A percentile compares a stretch with the other conserved stretches of the same genome.
These are phyloP conservation scores for Sporisorium exsertum DNA, from an alignment of 1,284 basidiomycete species.

Conservation along the genomic window DNA sequence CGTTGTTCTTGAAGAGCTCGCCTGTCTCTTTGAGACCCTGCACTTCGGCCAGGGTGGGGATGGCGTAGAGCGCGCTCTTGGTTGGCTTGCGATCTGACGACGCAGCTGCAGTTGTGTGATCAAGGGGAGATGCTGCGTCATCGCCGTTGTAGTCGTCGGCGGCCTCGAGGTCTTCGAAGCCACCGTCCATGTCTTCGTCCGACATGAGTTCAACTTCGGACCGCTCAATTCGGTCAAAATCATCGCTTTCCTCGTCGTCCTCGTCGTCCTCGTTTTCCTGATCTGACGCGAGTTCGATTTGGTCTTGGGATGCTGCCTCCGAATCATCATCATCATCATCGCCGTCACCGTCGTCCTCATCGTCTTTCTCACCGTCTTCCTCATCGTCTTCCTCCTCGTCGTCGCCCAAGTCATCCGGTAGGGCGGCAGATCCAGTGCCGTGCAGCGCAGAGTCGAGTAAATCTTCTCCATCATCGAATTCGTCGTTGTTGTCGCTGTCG, in stretches of 20 bases:
- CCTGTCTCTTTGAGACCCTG: conserved; percentile 80
- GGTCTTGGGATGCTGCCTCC: conserved; percentile 29
- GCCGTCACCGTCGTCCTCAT: conserved; percentile 28
- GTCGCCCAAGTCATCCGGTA: conserved; percentile 47
- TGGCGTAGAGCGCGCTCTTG: conserved; percentile 70
- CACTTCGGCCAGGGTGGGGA: conserved; percentile 77
- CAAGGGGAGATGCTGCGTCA: neutral
- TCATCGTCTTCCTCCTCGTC: conserved; percentile 56
- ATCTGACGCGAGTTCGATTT: conserved; percentile 44
- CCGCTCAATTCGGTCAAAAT: conserved; percentile 42
- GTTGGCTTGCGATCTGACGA: conserved; percentile 47
- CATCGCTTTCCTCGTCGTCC: conserved; percentile 46
- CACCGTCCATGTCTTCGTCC: conserved; percentile 67
- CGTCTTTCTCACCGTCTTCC: conserved; percentile 52
- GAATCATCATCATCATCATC: conserved; percentile 29
- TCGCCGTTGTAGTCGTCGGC: conserved; percentile 43
- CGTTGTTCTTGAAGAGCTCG: conserved; percentile 82
- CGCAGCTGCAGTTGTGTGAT: conserved; percentile 8
- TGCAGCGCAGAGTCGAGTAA: conserved; percentile 45
- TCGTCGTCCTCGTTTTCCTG: conserved; percentile 23
- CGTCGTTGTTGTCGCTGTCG: conserved; percentile 59
- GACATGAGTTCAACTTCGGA: conserved; percentile 52
- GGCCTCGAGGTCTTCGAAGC: conserved; percentile 64
- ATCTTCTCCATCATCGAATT: conserved; percentile 62
- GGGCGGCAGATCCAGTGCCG: conserved; percentile 45